phyloP scores from a whole-genome alignment of 2,329 filamentous ascomycete genomes.

The Neobulgaria alba region DNA sequence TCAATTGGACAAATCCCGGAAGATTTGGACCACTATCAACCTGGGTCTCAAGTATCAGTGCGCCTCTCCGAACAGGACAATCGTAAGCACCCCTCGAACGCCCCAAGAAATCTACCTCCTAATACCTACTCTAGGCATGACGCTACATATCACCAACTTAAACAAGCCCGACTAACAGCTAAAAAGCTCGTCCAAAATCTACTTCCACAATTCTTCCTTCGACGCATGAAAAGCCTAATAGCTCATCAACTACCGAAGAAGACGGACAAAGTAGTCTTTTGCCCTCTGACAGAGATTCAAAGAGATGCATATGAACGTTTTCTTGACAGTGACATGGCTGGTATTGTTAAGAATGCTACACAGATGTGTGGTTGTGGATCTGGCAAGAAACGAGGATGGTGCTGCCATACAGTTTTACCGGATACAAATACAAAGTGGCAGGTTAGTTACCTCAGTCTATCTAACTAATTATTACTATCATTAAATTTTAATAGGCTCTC shows the following conservation, averaged over 20 bases:
- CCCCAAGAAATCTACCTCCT: not conserved
- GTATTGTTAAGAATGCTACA: conserved; percentile 57
- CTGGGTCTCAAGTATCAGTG: conserved; percentile 72
- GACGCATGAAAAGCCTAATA: conserved; percentile 88
- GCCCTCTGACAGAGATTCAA: conserved; percentile 77
- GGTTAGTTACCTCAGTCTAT: conserved; percentile 24
- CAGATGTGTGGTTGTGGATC: conserved; percentile 64
- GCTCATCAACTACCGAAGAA: conserved; percentile 91
- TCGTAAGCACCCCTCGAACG: conserved; percentile 36
- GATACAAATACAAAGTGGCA: conserved; percentile 39
- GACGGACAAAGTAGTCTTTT: conserved; percentile 90
- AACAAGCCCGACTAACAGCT: conserved; percentile 71
- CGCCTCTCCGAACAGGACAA: conserved; percentile 78
- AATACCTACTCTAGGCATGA: conserved; percentile 48
- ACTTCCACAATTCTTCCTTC: conserved; percentile 80
- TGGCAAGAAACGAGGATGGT: conserved; percentile 68
- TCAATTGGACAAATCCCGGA: conserved; percentile 95
- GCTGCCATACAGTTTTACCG: conserved; percentile 56
- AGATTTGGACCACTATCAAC: conserved; percentile 56
- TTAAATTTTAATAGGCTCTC: conserved; percentile 38
- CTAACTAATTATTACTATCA: conserved; percentile 39
- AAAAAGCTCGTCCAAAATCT: conserved; percentile 79
- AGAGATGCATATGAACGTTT: conserved; percentile 75
- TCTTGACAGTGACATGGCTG: conserved; percentile 62
- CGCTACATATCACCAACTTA: conserved; percentile 75